Evolutionary conservation across 2,329 filamentous ascomycete species (phyloP).

Genomic region (Raffaelea ambrosiae): DNA sequence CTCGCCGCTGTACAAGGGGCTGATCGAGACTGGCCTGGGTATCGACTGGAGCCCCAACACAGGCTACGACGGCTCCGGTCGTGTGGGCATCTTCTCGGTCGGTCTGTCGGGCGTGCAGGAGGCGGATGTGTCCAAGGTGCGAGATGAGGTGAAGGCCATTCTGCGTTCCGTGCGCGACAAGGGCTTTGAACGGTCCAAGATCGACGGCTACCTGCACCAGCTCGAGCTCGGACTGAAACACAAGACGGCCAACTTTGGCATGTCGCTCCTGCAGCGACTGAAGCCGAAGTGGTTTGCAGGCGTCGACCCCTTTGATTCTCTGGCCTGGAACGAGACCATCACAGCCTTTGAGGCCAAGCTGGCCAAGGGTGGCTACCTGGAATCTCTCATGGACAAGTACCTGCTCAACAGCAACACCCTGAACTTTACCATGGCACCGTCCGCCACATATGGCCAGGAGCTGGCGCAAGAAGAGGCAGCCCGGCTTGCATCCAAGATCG

Average conservation of each 20-base stretch:
- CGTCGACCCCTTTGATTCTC: conserved; percentile 79
- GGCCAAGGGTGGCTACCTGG: conserved; percentile 70
- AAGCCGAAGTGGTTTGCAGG: conserved; percentile 95
- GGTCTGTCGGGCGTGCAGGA: conserved; percentile 85
- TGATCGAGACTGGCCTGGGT: conserved; percentile 84
- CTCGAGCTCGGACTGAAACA: conserved; percentile 89
- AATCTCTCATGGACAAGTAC: conserved; percentile 81
- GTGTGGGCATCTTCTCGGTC: conserved; percentile 76
- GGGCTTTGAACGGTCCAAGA: conserved; percentile 83
- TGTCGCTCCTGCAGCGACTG: conserved; percentile 79
- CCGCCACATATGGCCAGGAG: conserved; percentile 63
- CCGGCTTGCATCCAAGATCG: conserved; percentile 67
- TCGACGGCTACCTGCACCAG: conserved; percentile 90
- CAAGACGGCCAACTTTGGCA: conserved; percentile 92
- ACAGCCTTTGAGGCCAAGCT: conserved; percentile 71
- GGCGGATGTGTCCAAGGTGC: conserved; percentile 68
- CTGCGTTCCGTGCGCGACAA: conserved; percentile 60
- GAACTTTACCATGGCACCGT: conserved; percentile 91
- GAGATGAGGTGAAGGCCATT: conserved; percentile 63
- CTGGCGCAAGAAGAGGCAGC: conserved; percentile 68
- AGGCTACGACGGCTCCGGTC: conserved; percentile 75
- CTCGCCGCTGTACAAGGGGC: conserved; percentile 78
- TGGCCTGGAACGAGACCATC: conserved; percentile 88
- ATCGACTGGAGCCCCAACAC: conserved; percentile 93
- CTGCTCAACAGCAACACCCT: conserved; percentile 78